Evolutionary conservation across 768 basidiomycete genomes (phyloP), one percentile per base, ranked within the genome.

Genomic region (Trametes meyenii): DNA sequence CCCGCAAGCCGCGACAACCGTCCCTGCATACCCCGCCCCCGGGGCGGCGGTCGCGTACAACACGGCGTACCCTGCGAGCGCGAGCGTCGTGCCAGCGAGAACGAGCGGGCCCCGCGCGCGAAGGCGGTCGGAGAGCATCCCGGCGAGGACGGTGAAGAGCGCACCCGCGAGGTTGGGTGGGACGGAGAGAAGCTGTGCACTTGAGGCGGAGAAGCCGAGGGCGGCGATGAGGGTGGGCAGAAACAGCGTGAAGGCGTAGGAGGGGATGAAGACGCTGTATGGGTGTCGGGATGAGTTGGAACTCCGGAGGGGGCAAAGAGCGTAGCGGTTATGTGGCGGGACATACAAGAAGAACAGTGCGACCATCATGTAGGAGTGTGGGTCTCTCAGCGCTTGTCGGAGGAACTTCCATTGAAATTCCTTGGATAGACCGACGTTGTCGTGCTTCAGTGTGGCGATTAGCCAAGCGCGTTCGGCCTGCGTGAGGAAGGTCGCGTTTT

Each of bases 151-250:
- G 5, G 58, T 61, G 39, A 33, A 35, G 13, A 56, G 8, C 35
- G 50, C 38, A 6, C 62, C 66, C 14, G 38, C 48, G 1, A 76
- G 71, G 39, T 73, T 75, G 1, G 78, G 77, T 6, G 76, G 78
- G 2, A 87, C 85, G 21, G 81, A 84, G 77, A 85, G 82, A 1
- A 89, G 76, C 65, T 88, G 86, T 3, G 83, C 81, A 19, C 73
- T 71, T 21, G 80, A 74, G 1, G 80, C 76, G 1, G 78, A 78
- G 68, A 79, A 87, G 24, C 86, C 86, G 2, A 88, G 79, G 16
- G 76, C 75, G 45, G 81, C 75, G 4, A 91, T 83, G 70, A 92
- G 88, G 1, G 85, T 85, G 2, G 89, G 89, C 3, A 83, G 76
- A 72, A 92, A 91, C 66, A 89, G 83, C 42, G 46, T 51, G 35